Evolutionary conservation across 768 basidiomycete genomes (phyloP).

Genomic region (Pholiota molesta): DNA sequence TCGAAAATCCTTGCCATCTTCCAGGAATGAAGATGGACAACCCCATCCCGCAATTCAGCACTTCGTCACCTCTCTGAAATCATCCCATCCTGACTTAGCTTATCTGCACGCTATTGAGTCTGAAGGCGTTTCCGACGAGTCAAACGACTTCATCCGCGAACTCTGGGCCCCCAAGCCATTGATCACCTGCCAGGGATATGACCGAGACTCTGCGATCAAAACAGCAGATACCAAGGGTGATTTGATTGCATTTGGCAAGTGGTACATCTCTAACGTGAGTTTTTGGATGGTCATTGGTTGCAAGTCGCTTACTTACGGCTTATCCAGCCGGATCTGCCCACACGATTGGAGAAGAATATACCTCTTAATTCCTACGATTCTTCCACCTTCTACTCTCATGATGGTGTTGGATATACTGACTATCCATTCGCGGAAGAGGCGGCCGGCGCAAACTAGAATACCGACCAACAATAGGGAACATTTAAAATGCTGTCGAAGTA

Average conservation of each 20-base stretch:
- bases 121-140: slow-evolving; percentile 21
- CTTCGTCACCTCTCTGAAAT: slow-evolving; percentile 44
- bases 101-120: slow-evolving; percentile 58
- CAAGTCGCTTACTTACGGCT: neutral
- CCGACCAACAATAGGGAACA: too few species aligned
- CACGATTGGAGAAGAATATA: slow-evolving; percentile 35
- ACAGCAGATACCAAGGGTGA: slow-evolving; percentile 38
- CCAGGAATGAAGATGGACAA: slow-evolving; percentile 39
- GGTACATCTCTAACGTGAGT: slow-evolving; percentile 37
- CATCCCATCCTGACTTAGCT: slow-evolving; percentile 44
- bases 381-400: slow-evolving; percentile 42
- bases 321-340: slow-evolving; percentile 45
- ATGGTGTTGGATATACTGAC: slow-evolving; percentile 33
- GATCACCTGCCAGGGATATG: slow-evolving; percentile 48
- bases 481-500: too few species aligned
- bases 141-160: slow-evolving; percentile 47
- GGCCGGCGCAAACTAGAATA: too few species aligned
- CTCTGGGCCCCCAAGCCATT: slow-evolving; percentile 47
- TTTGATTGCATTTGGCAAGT: slow-evolving; percentile 33
- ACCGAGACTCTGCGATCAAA: slow-evolving; percentile 38
- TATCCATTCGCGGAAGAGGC: slow-evolving; percentile 26
- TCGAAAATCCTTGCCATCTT: neutral
- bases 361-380: slow-evolving; percentile 36
- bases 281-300: neutral
- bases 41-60: slow-evolving; percentile 59